A percentile compares a stretch with the other conserved stretches of the same genome.
Evolutionary conservation across 139 green algal species (phyloP).

Genomic region (Coelastrella sp.): DNA sequence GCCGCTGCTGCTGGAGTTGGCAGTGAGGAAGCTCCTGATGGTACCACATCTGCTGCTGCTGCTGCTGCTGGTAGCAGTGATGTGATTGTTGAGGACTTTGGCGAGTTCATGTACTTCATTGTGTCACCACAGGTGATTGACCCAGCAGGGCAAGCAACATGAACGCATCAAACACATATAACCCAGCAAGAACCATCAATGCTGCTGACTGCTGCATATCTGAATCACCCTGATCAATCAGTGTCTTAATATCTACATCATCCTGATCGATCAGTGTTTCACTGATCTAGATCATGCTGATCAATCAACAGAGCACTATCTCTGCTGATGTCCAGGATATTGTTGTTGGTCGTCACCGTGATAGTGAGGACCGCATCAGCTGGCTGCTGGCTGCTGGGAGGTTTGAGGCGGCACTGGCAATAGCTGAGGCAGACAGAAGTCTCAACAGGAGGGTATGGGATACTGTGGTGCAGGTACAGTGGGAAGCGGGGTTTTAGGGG

Average conservation of each 20-base stretch:
- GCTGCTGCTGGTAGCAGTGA: background rate
- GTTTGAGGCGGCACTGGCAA: constrained; percentile 78
- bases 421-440: constrained; percentile 66
- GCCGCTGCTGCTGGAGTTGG: background rate
- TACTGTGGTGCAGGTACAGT: constrained; percentile 34
- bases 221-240: too few relatives aligned
- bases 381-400: constrained; percentile 81
- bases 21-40: background rate
- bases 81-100: constrained; percentile 40
- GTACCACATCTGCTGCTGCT: background rate
- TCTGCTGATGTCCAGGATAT: constrained; percentile 71
- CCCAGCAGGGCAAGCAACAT: too few relatives aligned
- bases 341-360: constrained; percentile 74
- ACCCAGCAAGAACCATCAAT: too few relatives aligned
- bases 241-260: too few relatives aligned
- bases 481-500: background rate
- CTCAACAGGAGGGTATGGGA: constrained; percentile 45
- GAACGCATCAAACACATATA: too few relatives aligned
- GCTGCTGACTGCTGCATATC: too few relatives aligned
- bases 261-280: too few relatives aligned
- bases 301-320: too few relatives aligned
- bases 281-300: too few relatives aligned
- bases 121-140: constrained; percentile 54
- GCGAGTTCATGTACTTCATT: constrained; percentile 71
- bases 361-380: constrained; percentile 80